phyloP scores from a whole-genome alignment of 305 asterid genomes.

The Plantago lanceolata region DNA sequence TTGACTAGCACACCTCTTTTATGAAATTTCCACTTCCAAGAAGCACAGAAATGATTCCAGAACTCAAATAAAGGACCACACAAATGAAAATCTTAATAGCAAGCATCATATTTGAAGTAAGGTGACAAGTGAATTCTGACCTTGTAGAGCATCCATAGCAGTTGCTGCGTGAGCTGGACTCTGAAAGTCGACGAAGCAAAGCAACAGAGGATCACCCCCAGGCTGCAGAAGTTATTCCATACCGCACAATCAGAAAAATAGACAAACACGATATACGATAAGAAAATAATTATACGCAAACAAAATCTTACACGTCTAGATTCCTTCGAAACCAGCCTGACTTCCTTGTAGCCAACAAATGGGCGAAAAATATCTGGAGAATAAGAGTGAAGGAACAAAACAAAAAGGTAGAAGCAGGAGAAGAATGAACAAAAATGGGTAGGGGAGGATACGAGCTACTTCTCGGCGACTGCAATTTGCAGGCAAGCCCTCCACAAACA shows the following conservation, averaged over 20 bases:
- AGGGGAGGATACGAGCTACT: conserved; percentile 70
- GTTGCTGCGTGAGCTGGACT: conserved; percentile 60
- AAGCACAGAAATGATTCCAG: conserved; percentile 1
- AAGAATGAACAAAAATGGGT: background rate
- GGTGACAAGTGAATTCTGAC: conserved; percentile 31
- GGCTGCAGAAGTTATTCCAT: conserved; percentile 30
- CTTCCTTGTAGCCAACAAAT: conserved; percentile 55
- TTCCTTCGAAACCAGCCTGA: conserved; percentile 50
- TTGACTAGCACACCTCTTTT: background rate
- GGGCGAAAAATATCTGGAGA: conserved; percentile 56
- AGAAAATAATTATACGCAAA: background rate
- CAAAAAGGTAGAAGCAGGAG: conserved; percentile 16
- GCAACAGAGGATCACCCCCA: conserved; percentile 47
- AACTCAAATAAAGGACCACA: background rate
- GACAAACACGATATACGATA: background rate
- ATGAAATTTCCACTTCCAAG: background rate
- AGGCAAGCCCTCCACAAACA: conserved; percentile 74
- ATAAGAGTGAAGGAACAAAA: conserved; percentile 35
- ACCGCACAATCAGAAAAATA: conserved; percentile 10
- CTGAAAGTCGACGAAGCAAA: conserved; percentile 59
- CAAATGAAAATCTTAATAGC: conserved; percentile 7
- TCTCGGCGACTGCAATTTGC: conserved; percentile 68
- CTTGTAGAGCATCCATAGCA: conserved; percentile 56
- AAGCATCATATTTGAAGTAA: background rate
- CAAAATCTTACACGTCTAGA: conserved; percentile 41